These are phyloP conservation scores for Linderina pennispora DNA, from an alignment of 192 early-diverging fungal species.

Conservation along the genomic window DNA sequence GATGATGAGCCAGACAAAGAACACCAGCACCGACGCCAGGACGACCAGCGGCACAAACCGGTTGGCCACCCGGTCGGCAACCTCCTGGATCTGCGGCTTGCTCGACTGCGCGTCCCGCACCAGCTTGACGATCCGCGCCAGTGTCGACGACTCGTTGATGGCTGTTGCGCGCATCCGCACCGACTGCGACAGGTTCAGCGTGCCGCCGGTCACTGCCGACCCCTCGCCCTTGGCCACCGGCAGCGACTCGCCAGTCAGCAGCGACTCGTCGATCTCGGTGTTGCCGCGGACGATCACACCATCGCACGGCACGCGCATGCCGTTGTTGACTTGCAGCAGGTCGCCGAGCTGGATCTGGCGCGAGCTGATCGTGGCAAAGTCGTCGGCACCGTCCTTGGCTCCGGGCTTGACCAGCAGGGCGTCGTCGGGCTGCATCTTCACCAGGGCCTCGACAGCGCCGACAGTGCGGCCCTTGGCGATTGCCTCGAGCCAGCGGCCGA, in stretches of 20 bases:
- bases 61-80: slow-evolving; percentile 87
- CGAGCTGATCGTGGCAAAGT: slow-evolving; percentile 19
- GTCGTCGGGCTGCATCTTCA: slow-evolving; percentile 48
- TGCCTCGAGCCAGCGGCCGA: slow-evolving; percentile 91
- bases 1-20: slow-evolving; percentile 69
- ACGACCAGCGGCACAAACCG: slow-evolving; percentile 90
- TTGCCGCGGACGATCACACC: slow-evolving; percentile 33
- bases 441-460: slow-evolving; percentile 73
- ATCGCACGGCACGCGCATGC: slow-evolving; percentile 61
- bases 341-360: slow-evolving; percentile 41
- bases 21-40: slow-evolving; percentile 61
- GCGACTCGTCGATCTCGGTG: slow-evolving; percentile 79
- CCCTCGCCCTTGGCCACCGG: slow-evolving; percentile 65
- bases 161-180: slow-evolving; percentile 80
- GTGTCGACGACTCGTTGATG: slow-evolving; percentile 81
- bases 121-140: slow-evolving; percentile 85
- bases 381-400: slow-evolving; percentile 7
- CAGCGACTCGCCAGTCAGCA: slow-evolving; percentile 88
- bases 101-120: slow-evolving; percentile 90
- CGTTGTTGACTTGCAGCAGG: slow-evolving; percentile 47
- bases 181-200: slow-evolving; percentile 77
- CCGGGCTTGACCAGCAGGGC: slow-evolving; percentile 16
- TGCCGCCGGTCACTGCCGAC: slow-evolving; percentile 81
- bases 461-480: slow-evolving; percentile 83
- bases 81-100: slow-evolving; percentile 89